A percentile compares a stretch with the other conserved stretches of the same genome.
Conservation (phyloP, 164 flowering plant genomes). For the Warburgia ugandensis region DNA sequence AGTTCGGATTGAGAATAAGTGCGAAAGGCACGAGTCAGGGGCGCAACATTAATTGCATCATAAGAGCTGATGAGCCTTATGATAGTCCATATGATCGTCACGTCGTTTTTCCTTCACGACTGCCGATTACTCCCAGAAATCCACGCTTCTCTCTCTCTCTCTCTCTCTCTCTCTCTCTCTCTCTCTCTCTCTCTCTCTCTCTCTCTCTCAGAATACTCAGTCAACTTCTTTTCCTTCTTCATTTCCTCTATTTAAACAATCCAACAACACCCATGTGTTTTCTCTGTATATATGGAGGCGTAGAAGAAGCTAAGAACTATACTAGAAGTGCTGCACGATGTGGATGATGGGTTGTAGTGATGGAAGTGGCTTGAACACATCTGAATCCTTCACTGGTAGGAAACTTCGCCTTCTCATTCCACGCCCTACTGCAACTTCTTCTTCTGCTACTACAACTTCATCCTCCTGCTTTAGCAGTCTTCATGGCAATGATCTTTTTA, state of each 20-base stretch:
- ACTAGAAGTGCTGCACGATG: constrained; percentile 18
- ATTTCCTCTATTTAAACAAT: not conserved
- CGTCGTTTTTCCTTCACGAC: constrained; percentile 51
- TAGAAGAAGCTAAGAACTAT: not conserved
- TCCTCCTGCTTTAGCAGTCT: constrained; percentile 19
- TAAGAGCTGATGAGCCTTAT: constrained; percentile 28
- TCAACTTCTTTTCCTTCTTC: not conserved
- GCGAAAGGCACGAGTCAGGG: constrained; percentile 60
- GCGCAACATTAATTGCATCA: constrained; percentile 39
- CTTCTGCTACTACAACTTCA: constrained; percentile 5
- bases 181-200: not conserved
- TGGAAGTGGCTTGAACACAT: constrained; percentile 33
- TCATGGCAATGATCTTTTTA: constrained; percentile 33
- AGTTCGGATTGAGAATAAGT: constrained; percentile 56
- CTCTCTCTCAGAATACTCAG: constrained; percentile 2
- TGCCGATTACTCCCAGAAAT: constrained; percentile 64
- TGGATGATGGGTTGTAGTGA: constrained; percentile 76
- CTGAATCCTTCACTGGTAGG: constrained; percentile 42
- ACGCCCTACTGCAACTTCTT: constrained; percentile 24
- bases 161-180: not conserved
- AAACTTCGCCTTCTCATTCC: constrained; percentile 65
- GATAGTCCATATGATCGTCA: constrained; percentile 60
- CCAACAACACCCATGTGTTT: constrained; percentile 19
- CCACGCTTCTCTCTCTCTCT: constrained; percentile 34
- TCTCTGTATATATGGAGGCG: not conserved